Evolutionary conservation across 148 eudicot species (phyloP).

Genomic region (Fagopyrum tataricum): DNA sequence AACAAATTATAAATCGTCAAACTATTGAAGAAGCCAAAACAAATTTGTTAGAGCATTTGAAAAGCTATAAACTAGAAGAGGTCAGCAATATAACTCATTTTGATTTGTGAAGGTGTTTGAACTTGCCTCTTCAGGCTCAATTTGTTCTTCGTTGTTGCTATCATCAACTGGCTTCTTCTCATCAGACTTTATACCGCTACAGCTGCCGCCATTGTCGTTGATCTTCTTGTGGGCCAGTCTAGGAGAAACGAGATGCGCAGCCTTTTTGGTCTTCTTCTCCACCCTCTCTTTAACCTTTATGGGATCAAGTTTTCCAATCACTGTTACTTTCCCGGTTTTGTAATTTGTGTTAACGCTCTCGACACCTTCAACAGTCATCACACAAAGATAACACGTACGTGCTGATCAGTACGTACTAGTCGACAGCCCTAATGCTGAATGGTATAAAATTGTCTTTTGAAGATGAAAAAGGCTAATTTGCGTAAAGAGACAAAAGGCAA

Average conservation of each 20-base stretch:
- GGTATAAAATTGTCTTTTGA: neutral
- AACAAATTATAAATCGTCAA: too few species aligned
- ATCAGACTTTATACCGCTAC: slow-evolving; percentile 27
- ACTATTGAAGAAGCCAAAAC: neutral
- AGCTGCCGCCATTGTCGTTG: slow-evolving; percentile 2
- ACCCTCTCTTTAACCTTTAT: slow-evolving; percentile 12
- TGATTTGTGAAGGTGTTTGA: neutral
- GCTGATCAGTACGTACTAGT: neutral
- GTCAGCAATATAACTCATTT: neutral
- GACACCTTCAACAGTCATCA: slow-evolving; percentile 19
- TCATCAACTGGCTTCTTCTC: slow-evolving; percentile 22
- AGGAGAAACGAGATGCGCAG: slow-evolving; percentile 13
- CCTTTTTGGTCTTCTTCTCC: slow-evolving; percentile 18
- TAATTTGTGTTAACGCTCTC: slow-evolving; percentile 17
- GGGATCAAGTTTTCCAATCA: slow-evolving; percentile 19
- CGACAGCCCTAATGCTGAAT: neutral
- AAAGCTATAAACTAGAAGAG: neutral
- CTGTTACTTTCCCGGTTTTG: slow-evolving; percentile 11
- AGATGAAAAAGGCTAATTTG: neutral
- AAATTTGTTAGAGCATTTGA: neutral
- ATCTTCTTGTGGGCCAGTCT: slow-evolving; percentile 11
- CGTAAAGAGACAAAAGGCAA: neutral
- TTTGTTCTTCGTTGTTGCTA: slow-evolving; percentile 16
- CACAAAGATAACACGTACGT: too few species aligned
- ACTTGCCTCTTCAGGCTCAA: slow-evolving; percentile 37